Evolutionary conservation across 805 yeast species (phyloP), one percentile per base, ranked within the genome.

Genomic region (Torulaspora delbrueckii): DNA sequence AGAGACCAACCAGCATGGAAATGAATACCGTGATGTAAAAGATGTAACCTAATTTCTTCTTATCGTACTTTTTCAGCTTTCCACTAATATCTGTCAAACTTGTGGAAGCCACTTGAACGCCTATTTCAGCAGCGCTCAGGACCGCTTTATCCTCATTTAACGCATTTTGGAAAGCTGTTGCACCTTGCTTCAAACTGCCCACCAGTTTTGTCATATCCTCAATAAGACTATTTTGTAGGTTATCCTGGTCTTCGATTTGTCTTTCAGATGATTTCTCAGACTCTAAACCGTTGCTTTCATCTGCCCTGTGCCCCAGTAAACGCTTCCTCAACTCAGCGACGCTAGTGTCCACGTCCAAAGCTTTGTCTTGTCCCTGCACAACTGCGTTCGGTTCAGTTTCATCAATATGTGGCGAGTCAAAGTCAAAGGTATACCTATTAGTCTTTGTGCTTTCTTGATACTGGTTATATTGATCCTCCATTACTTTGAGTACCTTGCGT

Each of bases 51-150:
- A 60, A 45, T 55, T 58, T 52, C 53, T 62, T 45, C 58, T 54
- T 50, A 52, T 63, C 60, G 54, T 69, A 49, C 51, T 60, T 51
- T 50, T 63, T 43, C 40, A 59, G 55, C 50, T 54, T 66, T 16
- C 56, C 65, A 41, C 61, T 67, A 32, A 58, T 57, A 54, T 51
- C 52, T 14, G 58, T 45, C n/a, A 71, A 41, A 46, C 70, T 68
- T 26, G 49, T 59, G 3, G 71, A 62, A 2, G 75, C 70, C 1
- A 63, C 66, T 33, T 68, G 68, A 4, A 71, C 50, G 8, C 75
- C 75, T 10, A 67, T 60, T 46, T 70, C 74, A 1, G 75, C 73
- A 4, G 74, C 74, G 16, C 65, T 62, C 8, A 71, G 36, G 1
- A 68, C 65, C 36, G 65, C 68, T 32, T 63, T 54, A 46, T 70